Base-by-base conservation (phyloP, 1,284 basidiomycete species). In the Ceratobasidium sp. region DNA sequence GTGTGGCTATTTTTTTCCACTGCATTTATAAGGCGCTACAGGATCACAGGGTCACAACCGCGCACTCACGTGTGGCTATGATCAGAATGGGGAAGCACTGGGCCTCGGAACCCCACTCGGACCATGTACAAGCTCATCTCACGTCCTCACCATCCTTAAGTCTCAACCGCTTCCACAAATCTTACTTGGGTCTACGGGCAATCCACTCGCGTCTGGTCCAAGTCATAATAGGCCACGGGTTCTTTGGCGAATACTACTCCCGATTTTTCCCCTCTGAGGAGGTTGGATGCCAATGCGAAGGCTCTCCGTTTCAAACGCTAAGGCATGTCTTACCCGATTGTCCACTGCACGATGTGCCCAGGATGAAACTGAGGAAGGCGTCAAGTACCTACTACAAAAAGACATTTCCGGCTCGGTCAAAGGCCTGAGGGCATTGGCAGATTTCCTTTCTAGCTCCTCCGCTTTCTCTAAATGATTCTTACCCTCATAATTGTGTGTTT, bases 251-350 rank as follows among this genome's bases (percentile, higher is more conserved):
- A 23, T 74, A 72, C 70, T 72, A 63, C 49, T 11, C 14, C 0
- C 26, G 49, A 18, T 43, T 43, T 35, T 46, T 72, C n/a, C 71
- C 66, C 4, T 28, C 57, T 0, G 59, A 72, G 26, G 49, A 32
- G 38, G 38, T 35, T 6, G 43, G 28, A 9, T 74, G 73, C 61
- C 70, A 47, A 13, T 74, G 73, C 44, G 70, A 57, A 16, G 16
- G 44, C 46, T 21, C 13, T 2, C 26, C 44, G 21, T 28, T 64
- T n/a, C 69, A 74, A 28, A 63, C 57, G 8, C 8, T 59, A 7
- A 41, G 1, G 58, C 73, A 74, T 46, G 46, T 74, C 35, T 47
- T 72, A 0, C 14, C 18, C 21, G 35, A 72, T 8, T 72, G 73
- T 49, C 41, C 38, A n/a, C 9, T 21, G n/a, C 38, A 44, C 43